Percentiles rank a stretch among this genome's conserved stretches.
These are phyloP conservation scores for Globisporangium echinulatum DNA, from an alignment of 352 stramenopile genomes.

Conservation along the genomic window DNA sequence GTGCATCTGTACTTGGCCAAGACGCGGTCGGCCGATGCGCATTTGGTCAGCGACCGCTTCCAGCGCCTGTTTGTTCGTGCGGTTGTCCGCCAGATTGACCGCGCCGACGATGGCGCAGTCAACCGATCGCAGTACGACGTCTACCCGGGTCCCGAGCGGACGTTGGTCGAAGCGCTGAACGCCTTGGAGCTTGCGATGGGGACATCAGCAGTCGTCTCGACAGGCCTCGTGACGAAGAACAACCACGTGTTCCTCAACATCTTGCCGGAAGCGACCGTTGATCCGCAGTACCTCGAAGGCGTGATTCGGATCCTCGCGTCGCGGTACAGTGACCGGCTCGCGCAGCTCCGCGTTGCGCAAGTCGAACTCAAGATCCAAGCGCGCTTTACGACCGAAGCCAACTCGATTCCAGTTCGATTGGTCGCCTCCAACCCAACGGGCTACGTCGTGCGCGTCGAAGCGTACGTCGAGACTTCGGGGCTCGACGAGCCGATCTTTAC, in stretches of 20 bases:
- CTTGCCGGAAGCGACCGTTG: constrained; percentile 90
- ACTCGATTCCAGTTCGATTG: constrained; percentile 94
- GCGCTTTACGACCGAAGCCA: constrained; percentile 87
- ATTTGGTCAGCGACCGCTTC: constrained; percentile 84
- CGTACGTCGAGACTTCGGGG: constrained; percentile 96
- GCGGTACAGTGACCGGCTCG: constrained; percentile 86
- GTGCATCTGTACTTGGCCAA: constrained; percentile 98
- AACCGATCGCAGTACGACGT: constrained; percentile 83
- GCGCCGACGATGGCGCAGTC: constrained; percentile 49
- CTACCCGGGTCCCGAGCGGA: constrained; percentile 92
- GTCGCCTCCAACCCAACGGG: constrained; percentile 97
- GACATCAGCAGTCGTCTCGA: constrained; percentile 80
- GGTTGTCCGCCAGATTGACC: constrained; percentile 89
- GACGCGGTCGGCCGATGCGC: constrained; percentile 79
- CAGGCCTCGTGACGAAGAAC: constrained; percentile 82
- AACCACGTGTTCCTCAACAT: constrained; percentile 99
- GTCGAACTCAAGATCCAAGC: constrained; percentile 97
- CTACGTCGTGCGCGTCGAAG: constrained; percentile 98
- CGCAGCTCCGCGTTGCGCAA: constrained; percentile 91
- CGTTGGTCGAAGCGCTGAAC: constrained; percentile 98
- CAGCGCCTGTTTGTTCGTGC: constrained; percentile 96
- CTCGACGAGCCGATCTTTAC: constrained; percentile 84
- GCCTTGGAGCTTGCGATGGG: constrained; percentile 94
- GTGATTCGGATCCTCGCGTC: constrained; percentile 91
- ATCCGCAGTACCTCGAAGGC: constrained; percentile 94